Evolutionary conservation across 2,329 filamentous ascomycete genomes (phyloP), one percentile per base, ranked within the genome.

Genomic region (Furcasterigmium furcatum): DNA sequence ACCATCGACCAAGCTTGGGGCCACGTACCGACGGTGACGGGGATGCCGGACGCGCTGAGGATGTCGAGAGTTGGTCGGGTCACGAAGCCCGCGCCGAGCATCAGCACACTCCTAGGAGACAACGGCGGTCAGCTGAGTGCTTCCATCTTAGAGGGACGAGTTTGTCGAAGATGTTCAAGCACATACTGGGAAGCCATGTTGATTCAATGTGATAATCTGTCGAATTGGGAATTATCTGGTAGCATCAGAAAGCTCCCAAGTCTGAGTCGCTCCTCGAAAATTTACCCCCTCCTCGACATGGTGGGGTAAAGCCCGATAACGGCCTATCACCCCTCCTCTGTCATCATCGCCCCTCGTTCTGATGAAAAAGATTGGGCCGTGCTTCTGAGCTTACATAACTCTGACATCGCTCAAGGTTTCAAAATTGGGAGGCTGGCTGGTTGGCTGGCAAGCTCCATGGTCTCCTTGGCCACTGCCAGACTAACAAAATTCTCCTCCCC

Each of bases 1-100:
- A 13, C 5, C 14, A 12, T 27, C 5, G 8, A 38, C 4, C 10
- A 20, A 14, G 25, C n/a, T 25, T 14, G 5, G 18, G 19, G n/a
- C n/a, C 7, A 36, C 25, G 44, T 63, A 84, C 80, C 81, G 53
- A 86, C 80, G n/a, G 81, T 85, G 43, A 87, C 81, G 45, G 71
- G 59, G 49, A 86, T 73, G 53, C 77, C 82, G n/a, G 77, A 67
- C 39, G 82, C 70, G 61, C 69, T 71, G 50, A 87, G 74, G 50
- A 85, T 71, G 53, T 87, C 79, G 49, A 87, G 74, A 16, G 82
- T 84, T 46, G 84, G 82, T 59, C 73, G 74, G 55, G 81, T 79
- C 55, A 85, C 82, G 63, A 78, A 78, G 60, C 76, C 76, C 45
- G 76, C 69, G 51, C 75, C 75, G 55, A 75, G 72, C 65, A 75